These are phyloP conservation scores for Nakataea oryzae DNA, from an alignment of 2,329 filamentous ascomycete genomes.

Conservation along the genomic window DNA sequence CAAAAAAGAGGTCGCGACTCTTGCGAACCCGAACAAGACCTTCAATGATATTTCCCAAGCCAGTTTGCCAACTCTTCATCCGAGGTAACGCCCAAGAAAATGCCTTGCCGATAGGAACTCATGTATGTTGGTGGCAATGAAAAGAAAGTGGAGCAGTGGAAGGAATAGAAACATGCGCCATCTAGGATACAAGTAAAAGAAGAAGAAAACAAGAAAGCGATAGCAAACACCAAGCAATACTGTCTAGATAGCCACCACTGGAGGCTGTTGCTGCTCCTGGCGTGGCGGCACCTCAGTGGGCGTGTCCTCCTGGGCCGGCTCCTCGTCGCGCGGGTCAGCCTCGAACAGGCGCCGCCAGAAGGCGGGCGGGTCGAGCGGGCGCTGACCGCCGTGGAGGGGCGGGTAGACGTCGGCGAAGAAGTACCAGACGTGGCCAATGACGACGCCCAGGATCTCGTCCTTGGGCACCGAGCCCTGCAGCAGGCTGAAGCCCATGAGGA, in stretches of 20 bases:
- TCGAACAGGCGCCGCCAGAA: constrained; percentile 89
- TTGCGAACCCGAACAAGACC: background rate
- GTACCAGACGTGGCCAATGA: constrained; percentile 95
- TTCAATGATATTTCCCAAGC: background rate
- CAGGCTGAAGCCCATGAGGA: constrained; percentile 84
- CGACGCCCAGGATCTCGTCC: constrained; percentile 90
- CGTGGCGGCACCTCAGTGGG: constrained; percentile 43
- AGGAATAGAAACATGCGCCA: background rate
- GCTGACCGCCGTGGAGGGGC: constrained; percentile 71
- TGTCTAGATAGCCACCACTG: background rate
- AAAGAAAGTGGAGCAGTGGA: background rate
- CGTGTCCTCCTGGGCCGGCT: constrained; percentile 25
- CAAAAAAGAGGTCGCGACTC: background rate
- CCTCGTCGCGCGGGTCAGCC: constrained; percentile 17
- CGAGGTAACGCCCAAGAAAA: background rate
- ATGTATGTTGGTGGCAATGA: background rate
- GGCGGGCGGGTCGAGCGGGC: constrained; percentile 76
- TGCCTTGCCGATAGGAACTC: background rate
- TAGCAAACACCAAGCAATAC: background rate
- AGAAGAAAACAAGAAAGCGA: background rate
- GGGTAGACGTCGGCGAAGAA: constrained; percentile 98
- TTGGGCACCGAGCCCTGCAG: constrained; percentile 84
- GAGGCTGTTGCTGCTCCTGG: background rate
- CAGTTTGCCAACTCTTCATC: background rate
- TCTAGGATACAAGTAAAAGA: background rate